Conservation (phyloP, 345 rosid genomes). For the Durio zibethinus region DNA sequence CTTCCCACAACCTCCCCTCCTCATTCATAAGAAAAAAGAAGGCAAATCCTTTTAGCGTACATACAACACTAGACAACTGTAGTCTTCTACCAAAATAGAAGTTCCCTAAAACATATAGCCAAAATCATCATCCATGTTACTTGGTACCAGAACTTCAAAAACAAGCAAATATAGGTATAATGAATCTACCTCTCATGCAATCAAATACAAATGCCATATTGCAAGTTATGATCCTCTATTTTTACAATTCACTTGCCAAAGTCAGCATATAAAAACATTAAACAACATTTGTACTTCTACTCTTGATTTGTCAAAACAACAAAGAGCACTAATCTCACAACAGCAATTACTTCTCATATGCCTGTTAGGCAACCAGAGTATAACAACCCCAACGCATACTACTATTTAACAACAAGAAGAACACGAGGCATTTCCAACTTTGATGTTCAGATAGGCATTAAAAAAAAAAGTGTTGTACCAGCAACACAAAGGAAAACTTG, state of each 20-base stretch:
- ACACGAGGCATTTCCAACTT: neutral
- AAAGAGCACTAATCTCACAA: neutral
- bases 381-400: neutral
- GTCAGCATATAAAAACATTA: neutral
- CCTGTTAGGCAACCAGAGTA: neutral
- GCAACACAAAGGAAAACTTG: slow-evolving; percentile 8
- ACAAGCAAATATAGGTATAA: neutral
- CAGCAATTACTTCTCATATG: neutral
- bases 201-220: neutral
- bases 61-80: neutral
- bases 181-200: neutral
- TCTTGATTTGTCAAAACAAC: neutral
- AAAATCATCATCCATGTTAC: neutral
- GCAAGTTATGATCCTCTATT: neutral
- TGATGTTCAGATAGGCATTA: neutral
- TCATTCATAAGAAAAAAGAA: neutral
- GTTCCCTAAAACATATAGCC: neutral
- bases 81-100: neutral
- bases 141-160: neutral
- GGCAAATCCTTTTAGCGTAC: neutral
- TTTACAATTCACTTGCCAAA: neutral
- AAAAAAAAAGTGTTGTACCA: neutral
- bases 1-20: neutral
- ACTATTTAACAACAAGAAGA: neutral
- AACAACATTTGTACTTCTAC: neutral